Evolutionary conservation across 1,284 basidiomycete genomes (phyloP).

Genomic region (Puccinia polysora): DNA sequence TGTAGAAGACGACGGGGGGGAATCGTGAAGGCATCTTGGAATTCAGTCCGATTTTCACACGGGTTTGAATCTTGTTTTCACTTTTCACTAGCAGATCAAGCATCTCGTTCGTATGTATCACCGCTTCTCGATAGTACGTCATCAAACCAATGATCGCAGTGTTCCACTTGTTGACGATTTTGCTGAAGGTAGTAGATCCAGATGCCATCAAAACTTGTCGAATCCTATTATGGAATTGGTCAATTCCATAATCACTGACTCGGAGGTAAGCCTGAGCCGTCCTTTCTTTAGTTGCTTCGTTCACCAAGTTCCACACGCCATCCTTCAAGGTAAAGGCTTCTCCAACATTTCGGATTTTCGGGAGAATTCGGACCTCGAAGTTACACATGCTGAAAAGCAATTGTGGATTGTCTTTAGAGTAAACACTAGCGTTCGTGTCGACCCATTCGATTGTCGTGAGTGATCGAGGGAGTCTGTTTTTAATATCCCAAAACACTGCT

Average conservation of each 20-base stretch:
- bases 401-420: constrained; percentile 96
- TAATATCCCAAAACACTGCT: constrained; percentile 99
- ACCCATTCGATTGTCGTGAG: constrained; percentile 96
- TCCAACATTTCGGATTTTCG: constrained; percentile 88
- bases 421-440: constrained; percentile 61
- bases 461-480: constrained; percentile 90
- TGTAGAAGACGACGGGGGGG: constrained; percentile 94
- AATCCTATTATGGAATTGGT: constrained; percentile 93
- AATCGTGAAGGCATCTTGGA: constrained; percentile 99
- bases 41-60: constrained; percentile 97
- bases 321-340: constrained; percentile 95
- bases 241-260: constrained; percentile 69
- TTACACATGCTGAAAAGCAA: constrained; percentile 96
- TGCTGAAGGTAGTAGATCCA: constrained; percentile 96
- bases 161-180: constrained; percentile 99
- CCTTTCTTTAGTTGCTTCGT: constrained; percentile 92
- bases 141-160: constrained; percentile 84
- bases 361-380: constrained; percentile 94
- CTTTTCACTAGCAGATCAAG: constrained; percentile 90
- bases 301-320: constrained; percentile 86
- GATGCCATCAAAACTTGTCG: constrained; percentile 98
- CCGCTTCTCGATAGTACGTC: constrained; percentile 99
- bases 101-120: constrained; percentile 93
- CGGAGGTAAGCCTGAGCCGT: constrained; percentile 96
- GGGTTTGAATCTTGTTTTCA: constrained; percentile 97